A percentile compares a stretch with the other conserved stretches of the same genome.
Evolutionary conservation across 805 yeast species (phyloP).

Genomic region (Ogataea pilisensis): DNA sequence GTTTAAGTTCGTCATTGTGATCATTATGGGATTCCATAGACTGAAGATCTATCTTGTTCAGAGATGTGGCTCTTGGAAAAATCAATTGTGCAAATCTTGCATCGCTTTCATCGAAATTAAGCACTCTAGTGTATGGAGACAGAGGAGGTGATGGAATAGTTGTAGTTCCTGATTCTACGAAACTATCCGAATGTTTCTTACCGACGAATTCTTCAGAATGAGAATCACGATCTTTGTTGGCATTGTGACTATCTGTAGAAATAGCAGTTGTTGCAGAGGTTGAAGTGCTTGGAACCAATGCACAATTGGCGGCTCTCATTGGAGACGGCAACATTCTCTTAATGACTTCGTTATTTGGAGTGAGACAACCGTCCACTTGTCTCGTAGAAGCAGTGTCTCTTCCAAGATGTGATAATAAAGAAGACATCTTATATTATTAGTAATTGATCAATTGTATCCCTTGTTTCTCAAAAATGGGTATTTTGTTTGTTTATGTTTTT

Average conservation of each 20-base stretch:
- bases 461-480: neutral
- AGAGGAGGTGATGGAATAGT: constrained; percentile 37
- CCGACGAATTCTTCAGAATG: neutral
- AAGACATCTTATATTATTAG: constrained; percentile 8
- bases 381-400: constrained; percentile 12
- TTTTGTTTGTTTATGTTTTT: neutral
- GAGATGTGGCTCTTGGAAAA: constrained; percentile 23
- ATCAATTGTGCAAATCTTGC: constrained; percentile 25
- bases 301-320: neutral
- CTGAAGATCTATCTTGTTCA: constrained; percentile 6
- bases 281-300: neutral
- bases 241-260: constrained; percentile 3
- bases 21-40: constrained; percentile 8
- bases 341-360: constrained; percentile 17
- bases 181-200: constrained; percentile 6
- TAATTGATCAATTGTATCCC: neutral
- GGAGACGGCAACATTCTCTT: constrained; percentile 5
- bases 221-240: constrained; percentile 1
- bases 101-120: constrained; percentile 24
- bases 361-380: constrained; percentile 25
- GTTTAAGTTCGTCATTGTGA: constrained; percentile 7
- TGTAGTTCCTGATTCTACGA: constrained; percentile 10
- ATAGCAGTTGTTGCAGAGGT: neutral
- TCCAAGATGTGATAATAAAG: constrained; percentile 12
- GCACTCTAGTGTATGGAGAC: constrained; percentile 31